Evolutionary conservation across 2,329 filamentous ascomycete genomes (phyloP), one percentile per base, ranked within the genome.

Genomic region (Teratosphaeria zuluensis): DNA sequence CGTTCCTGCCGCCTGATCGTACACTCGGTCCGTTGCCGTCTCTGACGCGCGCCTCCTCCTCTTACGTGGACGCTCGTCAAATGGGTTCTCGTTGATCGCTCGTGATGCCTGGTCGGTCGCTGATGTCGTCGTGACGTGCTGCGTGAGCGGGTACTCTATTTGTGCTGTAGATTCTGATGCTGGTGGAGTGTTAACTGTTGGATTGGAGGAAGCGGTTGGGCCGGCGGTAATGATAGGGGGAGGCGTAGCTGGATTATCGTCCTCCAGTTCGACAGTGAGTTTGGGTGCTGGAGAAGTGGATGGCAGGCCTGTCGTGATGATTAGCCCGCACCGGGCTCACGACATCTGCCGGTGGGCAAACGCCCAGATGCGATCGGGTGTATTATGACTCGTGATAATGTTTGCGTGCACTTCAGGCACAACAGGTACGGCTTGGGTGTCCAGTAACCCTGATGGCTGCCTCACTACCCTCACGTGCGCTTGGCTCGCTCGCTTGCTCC

Each of bases 121-220:
- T 56, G 55, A 57, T 48, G n/a, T 58, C 21, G 54, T 58, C 42
- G 56, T 54, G 30, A 31, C 55, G 14, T 57, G 28, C n/a, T 60
- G 61, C 57, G 57, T 63, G 48, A 32, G 51, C 19, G 54, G 31
- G 60, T 55, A 58, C 38, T 51, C 56, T 48, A 57, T 24, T 62
- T 60, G 68, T 59, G 68, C 69, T 64, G 69, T 69, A 69, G 69
- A 69, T 58, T 68, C 64, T 64, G 62, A 62, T 70, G 68, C 67
- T 69, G 61, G 61, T 57, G 62, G 59, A 60, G 63, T 51, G 42
- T 53, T 58, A 60, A n/a, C 54, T 48, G 58, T 63, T 53, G 54
- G 55, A 33, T 53, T n/a, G 46, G 66, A 66, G 62, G 56, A 48
- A 55, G 51, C 61, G 68, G 55, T 32, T 71, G 67, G 68, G 66